Conservation (phyloP, 2,329 filamentous ascomycete genomes). For the Neospermospora avenae region DNA sequence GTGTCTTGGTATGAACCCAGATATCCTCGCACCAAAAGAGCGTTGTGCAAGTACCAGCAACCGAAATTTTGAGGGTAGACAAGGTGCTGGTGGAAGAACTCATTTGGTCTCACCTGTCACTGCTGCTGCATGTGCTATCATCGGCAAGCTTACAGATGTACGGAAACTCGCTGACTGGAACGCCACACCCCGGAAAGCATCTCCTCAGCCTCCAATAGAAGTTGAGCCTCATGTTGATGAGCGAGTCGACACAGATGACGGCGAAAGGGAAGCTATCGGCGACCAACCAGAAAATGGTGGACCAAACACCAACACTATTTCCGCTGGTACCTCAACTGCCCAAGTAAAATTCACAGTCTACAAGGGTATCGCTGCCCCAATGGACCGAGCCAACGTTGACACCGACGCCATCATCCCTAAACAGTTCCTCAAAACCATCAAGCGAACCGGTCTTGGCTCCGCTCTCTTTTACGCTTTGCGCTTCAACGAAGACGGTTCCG, state of each 20-base stretch:
- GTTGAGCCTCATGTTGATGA: conserved; percentile 51
- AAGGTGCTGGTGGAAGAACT: conserved; percentile 86
- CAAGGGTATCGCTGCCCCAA: conserved; percentile 81
- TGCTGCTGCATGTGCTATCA: conserved; percentile 87
- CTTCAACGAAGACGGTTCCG: conserved; percentile 68
- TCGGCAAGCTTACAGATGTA: conserved; percentile 88
- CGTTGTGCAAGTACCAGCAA: conserved; percentile 95
- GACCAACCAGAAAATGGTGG: conserved; percentile 62
- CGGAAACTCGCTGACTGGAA: conserved; percentile 70
- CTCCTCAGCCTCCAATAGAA: conserved; percentile 26
- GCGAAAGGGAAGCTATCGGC: conserved; percentile 50
- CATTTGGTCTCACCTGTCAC: conserved; percentile 97
- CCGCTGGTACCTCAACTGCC: conserved; percentile 52
- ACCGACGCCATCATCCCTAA: conserved; percentile 99
- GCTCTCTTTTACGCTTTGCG: conserved; percentile 86
- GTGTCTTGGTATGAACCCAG: conserved; percentile 99
- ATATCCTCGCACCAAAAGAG: conserved; percentile 89
- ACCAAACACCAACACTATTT: conserved; percentile 61
- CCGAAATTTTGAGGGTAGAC: conserved; percentile 95
- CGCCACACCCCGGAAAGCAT: conserved; percentile 24
- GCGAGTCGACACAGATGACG: conserved; percentile 48
- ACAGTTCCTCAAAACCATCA: conserved; percentile 99
- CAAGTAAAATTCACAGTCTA: conserved; percentile 81
- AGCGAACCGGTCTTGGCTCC: conserved; percentile 86
- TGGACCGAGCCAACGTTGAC: conserved; percentile 89